Percentiles rank a stretch among this genome's conserved stretches.
These are phyloP conservation scores for Fusarium sulawesiense DNA, from an alignment of 2,329 filamentous ascomycete genomes.

Conservation along the genomic window DNA sequence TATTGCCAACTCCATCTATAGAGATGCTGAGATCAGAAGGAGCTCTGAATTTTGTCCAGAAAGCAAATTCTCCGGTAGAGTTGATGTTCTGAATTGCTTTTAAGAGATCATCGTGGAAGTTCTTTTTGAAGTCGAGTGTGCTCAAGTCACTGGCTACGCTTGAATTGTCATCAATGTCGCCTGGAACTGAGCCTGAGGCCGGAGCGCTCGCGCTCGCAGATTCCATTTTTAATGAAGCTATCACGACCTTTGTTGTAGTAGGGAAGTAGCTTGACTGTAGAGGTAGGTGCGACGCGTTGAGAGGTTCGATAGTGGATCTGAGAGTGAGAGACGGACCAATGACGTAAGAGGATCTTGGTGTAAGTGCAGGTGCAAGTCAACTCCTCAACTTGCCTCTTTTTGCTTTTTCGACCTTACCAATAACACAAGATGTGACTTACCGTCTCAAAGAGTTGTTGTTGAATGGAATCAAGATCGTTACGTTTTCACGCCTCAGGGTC, in stretches of 20 bases:
- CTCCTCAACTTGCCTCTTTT: not conserved
- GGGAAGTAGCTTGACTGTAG: not conserved
- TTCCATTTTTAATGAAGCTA: not conserved
- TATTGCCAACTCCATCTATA: not conserved
- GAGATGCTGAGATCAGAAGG: not conserved
- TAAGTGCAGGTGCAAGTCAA: not conserved
- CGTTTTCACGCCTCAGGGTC: not conserved
- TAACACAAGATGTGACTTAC: not conserved
- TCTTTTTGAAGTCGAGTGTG: not conserved
- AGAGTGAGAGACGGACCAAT: not conserved
- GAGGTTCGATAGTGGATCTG: not conserved
- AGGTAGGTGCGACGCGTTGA: not conserved
- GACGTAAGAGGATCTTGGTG: not conserved
- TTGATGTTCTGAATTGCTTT: conserved; percentile 3
- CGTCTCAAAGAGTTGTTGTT: not conserved
- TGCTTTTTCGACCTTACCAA: not conserved
- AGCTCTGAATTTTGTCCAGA: not conserved
- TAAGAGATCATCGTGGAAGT: conserved; percentile 4
- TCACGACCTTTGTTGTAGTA: not conserved
- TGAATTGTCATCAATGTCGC: not conserved
- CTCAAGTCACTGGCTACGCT: not conserved
- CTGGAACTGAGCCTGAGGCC: no score
- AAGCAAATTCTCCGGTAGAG: not conserved
- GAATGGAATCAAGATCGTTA: not conserved
- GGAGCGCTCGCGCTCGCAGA: no score